Base-by-base conservation (phyloP, 768 basidiomycete genomes). In the Amanita phalloides region DNA sequence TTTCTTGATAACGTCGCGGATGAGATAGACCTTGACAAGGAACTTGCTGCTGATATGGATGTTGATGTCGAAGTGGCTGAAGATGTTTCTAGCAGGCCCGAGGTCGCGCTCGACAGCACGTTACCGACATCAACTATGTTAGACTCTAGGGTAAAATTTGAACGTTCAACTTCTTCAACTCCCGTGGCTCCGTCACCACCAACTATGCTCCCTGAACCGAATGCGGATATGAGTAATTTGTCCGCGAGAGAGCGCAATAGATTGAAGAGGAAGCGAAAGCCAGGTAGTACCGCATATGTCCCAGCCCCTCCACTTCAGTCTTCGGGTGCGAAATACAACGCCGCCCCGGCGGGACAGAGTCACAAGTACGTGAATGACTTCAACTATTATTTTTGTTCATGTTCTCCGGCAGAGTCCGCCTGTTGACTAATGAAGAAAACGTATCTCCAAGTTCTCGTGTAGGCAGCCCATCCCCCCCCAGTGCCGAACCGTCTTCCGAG, bases 241-340 rank as follows among this genome's bases (percentile, higher is more conserved):
- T 96, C 93, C 30, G 91, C 92, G 9, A 82, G 96, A 49, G 95
- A 98, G 66, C 81, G 88, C 30, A 96, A 96, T 63, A 80, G 94
- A 44, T 71, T 98, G 30, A 99, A 99, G 66, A 78, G 96, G 26
- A 98, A 98, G 63, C 86, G 94, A 51, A 96, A 94, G 61, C 76
- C 77, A 3, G 93, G 90, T 3, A 89, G 86, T 61, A 71, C 82
- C 30, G 88, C 86, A 1, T 90, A 90, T 58, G 90, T 92, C 13
- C 75, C 83, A 10, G 79, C 85, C 1, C 82, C 82, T 3, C 84
- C 86, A 1, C 73, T 81, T 23, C 78, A 83, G 58, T 61, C 66
- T 44, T 58, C 78, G 0, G 76, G 78, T 32, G 66, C 84, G 4
- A 86, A 84, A 60, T 90, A 82, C 58, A 75, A 65, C 37, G 63